Conservation (phyloP, 805 yeast species). For the Schwanniomyces yamadae region DNA sequence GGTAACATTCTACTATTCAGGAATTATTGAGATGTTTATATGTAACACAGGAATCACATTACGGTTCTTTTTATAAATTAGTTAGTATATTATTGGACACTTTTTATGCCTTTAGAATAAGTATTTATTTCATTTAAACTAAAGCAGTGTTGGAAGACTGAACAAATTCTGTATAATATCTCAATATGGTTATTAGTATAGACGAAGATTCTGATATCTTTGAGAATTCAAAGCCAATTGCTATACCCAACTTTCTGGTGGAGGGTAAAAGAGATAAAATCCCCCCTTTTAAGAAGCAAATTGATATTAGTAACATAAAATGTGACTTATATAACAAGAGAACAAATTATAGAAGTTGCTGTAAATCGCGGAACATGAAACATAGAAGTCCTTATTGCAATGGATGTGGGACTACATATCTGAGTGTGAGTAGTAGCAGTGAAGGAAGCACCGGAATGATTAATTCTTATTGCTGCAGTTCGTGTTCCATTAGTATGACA, state of each 20-base stretch:
- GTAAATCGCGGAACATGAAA: too few relatives aligned
- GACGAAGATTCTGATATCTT: not conserved
- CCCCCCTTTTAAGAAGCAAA: not conserved
- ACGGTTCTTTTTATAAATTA: too few relatives aligned
- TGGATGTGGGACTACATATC: not conserved
- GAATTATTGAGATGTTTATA: too few relatives aligned
- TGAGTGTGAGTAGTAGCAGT: not conserved
- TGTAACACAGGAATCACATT: too few relatives aligned
- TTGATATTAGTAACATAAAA: not conserved
- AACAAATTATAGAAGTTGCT: not conserved
- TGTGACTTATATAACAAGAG: constrained; percentile 1
- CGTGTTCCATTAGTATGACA: not conserved
- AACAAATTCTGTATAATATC: too few relatives aligned
- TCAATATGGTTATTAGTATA: constrained; percentile 1
- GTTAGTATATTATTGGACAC: too few relatives aligned
- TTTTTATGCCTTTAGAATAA: too few relatives aligned
- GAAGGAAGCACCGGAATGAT: not conserved
- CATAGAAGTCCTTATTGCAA: too few relatives aligned
- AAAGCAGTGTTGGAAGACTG: too few relatives aligned
- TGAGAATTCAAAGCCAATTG: too few relatives aligned
- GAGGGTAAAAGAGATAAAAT: not conserved
- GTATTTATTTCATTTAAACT: too few relatives aligned
- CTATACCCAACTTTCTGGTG: not conserved
- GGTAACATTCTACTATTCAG: too few relatives aligned
- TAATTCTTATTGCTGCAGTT: not conserved